Base-by-base conservation (phyloP, 2,329 filamentous ascomycete species). In the Atkinsonella texensis region DNA sequence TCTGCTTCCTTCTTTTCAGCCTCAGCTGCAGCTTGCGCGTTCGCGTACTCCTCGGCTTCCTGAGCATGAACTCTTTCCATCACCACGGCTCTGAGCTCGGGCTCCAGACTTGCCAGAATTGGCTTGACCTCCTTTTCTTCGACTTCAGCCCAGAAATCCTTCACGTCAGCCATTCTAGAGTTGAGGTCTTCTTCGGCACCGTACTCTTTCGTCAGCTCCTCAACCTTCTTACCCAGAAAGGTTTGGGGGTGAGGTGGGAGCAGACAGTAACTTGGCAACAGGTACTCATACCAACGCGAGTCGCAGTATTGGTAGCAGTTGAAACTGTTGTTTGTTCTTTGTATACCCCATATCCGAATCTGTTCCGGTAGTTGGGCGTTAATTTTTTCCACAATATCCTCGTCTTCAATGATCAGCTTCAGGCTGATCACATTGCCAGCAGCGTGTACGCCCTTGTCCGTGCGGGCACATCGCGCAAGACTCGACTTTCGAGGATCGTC, bases 401-500 rank as follows among this genome's bases (percentile, higher is more conserved):
- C 77, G 53, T 97, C 91, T 68, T 97, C 91, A 46, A 96, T 84
- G 60, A 98, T 97, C 59, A 98, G 75, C 72, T 98, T 98, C 61
- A 97, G 68, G 33, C 89, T 95, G 55, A 97, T 88, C 62, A 97
- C 84, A 63, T 97, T 97, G 49, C 91, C 93, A 1, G 91, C 91
- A 1, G 91, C 91, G 67, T 97, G 91, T 2, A 97, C 91, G 51
- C 93, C 93, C 74, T 97, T 98, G 71, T 98, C 93, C 0, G 93
- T 98, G 56, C 93, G 80, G 4, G 93, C 93, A 68, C 93, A 98
- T 57, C 93, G 85, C 50, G 95, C 87, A 46, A 98, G 79, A 49
- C 89, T 90, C 2, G 89, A 95, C 70, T 98, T 98, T 68, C 94
- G 95, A 4, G 91, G 93, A 64, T 98, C 93, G 60, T 95, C 84